Conservation (phyloP, 164 flowering plant genomes). For the Piper longum region DNA sequence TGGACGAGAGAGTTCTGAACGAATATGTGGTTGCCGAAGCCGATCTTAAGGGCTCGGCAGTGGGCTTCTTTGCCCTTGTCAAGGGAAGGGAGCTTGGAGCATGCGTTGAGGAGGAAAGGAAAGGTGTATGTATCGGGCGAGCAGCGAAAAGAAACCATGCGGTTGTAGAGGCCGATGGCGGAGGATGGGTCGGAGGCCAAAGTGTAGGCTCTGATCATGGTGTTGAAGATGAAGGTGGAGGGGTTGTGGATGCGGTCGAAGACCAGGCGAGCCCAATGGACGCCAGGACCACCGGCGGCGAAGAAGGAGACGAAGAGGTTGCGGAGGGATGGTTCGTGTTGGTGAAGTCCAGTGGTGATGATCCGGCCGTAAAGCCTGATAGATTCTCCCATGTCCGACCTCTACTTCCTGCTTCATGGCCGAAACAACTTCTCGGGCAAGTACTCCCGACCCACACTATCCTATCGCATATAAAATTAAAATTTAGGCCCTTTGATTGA, state of each 20-base stretch:
- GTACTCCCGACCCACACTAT: too few species aligned
- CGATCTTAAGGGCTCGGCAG: constrained; percentile 13
- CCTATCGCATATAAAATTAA: too few species aligned
- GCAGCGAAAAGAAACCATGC: constrained; percentile 9
- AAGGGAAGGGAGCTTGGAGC: constrained; percentile 9
- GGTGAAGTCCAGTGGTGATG: constrained; percentile 12
- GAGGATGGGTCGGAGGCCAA: constrained; percentile 9
- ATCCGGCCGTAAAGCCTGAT: constrained; percentile 17
- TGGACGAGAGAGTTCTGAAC: constrained; percentile 20
- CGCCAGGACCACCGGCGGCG: constrained; percentile 7
- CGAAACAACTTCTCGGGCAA: too few species aligned
- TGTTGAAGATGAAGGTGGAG: constrained; percentile 17
- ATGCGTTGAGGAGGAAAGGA: constrained; percentile 25
- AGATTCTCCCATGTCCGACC: constrained; percentile 13
- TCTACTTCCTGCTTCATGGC: neutral
- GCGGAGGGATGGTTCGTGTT: constrained; percentile 11
- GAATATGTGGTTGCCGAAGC: constrained; percentile 12
- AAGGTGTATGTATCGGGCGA: constrained; percentile 19
- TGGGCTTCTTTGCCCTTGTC: constrained; percentile 14
- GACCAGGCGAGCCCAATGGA: constrained; percentile 13
- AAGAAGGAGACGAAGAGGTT: constrained; percentile 17
- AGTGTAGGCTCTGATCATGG: constrained; percentile 17
- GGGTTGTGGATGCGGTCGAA: constrained; percentile 12
- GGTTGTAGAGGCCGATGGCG: constrained; percentile 11
- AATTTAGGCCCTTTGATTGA: too few species aligned